Base-by-base conservation (phyloP, 257 asterid genomes). In the Verbena officinalis region DNA sequence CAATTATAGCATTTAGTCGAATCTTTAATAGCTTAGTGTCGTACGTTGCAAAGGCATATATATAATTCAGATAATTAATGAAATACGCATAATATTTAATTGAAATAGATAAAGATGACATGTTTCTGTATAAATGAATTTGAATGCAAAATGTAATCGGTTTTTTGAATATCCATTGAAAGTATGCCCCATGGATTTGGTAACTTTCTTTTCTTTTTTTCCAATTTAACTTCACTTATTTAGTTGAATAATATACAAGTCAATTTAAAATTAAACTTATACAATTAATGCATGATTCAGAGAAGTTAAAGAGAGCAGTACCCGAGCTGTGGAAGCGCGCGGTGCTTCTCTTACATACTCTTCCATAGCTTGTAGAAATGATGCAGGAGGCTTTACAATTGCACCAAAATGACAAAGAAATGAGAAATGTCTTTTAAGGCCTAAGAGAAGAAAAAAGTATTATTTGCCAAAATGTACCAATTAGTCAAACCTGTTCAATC, bases 341-440 rank as follows among this genome's bases (percentile, higher is more conserved):
- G 99, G 98, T 66, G 96, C 98, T 6, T 94, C 99, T 78, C 81
- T 84, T 30, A 90, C 95, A 65, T 90, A 94, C 83, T 94, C 98
- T 81, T 94, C 99, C 99, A 94, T 94, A 64, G 99, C 86, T 90
- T 83, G 96, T 58, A 94, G 62, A 73, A 94, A 94, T 33, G 99
- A 94, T 65, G 90, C 91, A 43, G 98, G 98, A 33, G 99, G 98
- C 99, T 94, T 65, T 45, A 84, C 59, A 30, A 66, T 55, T 69
- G 4, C 64, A 74, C 33, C 64, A 70, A n/a, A 31, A 39, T 50
- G 62, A 67, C 24, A 56, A 58, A 40, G 23, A 21, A 57, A 23
- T 69, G 12, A 75, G 72, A 74, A 63, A 45, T 71, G 54, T 34
- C n/a, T n/a, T n/a, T n/a, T 4, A 38, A 53, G 13, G 58, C 49